Evolutionary conservation across 352 stramenopile species (phyloP), one percentile per base, ranked within the genome.

Genomic region (Phytopythium oedochilum): DNA sequence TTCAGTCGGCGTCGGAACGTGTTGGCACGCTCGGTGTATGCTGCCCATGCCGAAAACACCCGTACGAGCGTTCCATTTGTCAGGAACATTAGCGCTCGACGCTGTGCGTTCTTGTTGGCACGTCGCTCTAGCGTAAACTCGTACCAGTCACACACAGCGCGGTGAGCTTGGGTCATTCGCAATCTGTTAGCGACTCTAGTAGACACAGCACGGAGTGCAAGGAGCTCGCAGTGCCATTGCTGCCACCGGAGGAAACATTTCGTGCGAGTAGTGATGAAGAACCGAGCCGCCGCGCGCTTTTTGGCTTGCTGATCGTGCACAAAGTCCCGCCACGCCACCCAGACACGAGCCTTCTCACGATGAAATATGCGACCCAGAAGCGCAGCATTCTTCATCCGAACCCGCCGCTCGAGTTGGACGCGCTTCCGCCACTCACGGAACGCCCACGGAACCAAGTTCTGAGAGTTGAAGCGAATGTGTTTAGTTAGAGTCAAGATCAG

Each of bases 181-280:
- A 91, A 58, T 5, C 78, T 68, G 40, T 64, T 56, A 2, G 56
- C 69, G 12, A 94, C 57, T 5, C 72, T 67, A 10, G 59, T 61
- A 2, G 77, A 86, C 2, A 87, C 68, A 11, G 26, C 26, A 20
- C 67, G 72, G 8, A 91, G 53, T 28, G 52, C 63, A 32, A 77
- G 53, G 2, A 71, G 53, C 15, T 82, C 53, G 0, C 74, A 63
- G 39, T 86, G 75, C 20, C 66, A 53, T 39, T 68, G 62, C 23
- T 68, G 66, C 83, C 83, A 94, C 23, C 59, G 57, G 9, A 83
- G 20, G 64, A 73, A 94, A 59, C 79, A 91, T 55, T 89, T 91
- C 7, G 70, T 70, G 29, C 77, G 60, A 1, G 84, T 72, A 17
- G 68, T 86, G 53, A 59, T 75, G 5, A 76, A 82, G 35, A 94